Evolutionary conservation across 2,329 filamentous ascomycete species (phyloP).

Genomic region (Rasamsonia emersonii): DNA sequence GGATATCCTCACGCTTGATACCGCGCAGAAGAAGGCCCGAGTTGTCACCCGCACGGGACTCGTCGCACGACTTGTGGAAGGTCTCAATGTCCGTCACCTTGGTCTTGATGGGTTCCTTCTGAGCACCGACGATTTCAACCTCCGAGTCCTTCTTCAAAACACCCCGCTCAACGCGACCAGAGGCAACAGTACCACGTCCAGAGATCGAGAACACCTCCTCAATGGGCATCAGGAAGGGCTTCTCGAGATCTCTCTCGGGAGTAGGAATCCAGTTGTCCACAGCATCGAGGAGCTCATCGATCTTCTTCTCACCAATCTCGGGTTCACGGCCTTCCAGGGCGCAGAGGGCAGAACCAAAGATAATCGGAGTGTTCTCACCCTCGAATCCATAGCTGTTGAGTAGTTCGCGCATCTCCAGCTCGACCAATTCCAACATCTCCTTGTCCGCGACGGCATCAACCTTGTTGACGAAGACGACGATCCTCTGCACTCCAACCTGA

Average conservation of each 20-base stretch:
- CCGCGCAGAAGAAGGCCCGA: conserved; percentile 93
- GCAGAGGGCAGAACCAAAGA: conserved; percentile 94
- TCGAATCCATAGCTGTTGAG: conserved; percentile 90
- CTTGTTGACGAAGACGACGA: conserved; percentile 99
- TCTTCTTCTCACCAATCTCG: conserved; percentile 79
- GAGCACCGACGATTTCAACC: conserved; percentile 89
- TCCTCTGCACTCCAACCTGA: conserved; percentile 95
- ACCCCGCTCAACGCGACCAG: conserved; percentile 95
- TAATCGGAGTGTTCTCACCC: conserved; percentile 92
- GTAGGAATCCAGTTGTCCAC: conserved; percentile 97
- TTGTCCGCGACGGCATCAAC: conserved; percentile 93
- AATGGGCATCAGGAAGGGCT: conserved; percentile 98
- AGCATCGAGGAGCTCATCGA: conserved; percentile 81
- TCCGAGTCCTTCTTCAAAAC: conserved; percentile 87
- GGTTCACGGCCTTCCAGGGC: conserved; percentile 78
- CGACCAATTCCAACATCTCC: conserved; percentile 99
- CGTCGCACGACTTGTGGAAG: conserved; percentile 99
- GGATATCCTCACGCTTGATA: conserved; percentile 89
- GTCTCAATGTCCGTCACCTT: conserved; percentile 99
- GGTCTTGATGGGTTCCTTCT: conserved; percentile 76
- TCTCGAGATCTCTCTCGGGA: conserved; percentile 85
- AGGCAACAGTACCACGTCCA: conserved; percentile 92
- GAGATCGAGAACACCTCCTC: conserved; percentile 88
- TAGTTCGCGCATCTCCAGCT: conserved; percentile 99
- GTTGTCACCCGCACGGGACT: conserved; percentile 95